Conservation (phyloP, 2,329 filamentous ascomycete genomes). For the Helotiales sp. region DNA sequence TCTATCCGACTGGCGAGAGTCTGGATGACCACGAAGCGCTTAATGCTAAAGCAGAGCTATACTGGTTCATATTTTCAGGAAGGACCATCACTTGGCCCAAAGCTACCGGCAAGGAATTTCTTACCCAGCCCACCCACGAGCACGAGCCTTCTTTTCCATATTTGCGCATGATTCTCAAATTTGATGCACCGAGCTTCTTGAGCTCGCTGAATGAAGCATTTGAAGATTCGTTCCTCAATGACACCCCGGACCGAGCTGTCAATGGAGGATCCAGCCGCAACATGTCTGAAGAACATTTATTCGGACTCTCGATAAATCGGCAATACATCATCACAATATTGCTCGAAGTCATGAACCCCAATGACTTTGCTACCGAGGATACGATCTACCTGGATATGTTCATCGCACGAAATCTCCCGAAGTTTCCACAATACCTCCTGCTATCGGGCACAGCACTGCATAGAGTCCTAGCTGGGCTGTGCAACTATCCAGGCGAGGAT, state of each 20-base stretch:
- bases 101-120: constrained; percentile 58
- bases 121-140: constrained; percentile 55
- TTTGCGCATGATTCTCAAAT: constrained; percentile 78
- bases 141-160: constrained; percentile 81
- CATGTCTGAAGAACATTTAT: constrained; percentile 64
- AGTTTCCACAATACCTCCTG: constrained; percentile 94
- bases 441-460: constrained; percentile 85
- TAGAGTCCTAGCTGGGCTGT: constrained; percentile 77
- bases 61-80: constrained; percentile 91
- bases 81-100: constrained; percentile 75
- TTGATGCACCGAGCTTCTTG: constrained; percentile 88
- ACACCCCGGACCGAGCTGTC: constrained; percentile 62
- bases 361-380: constrained; percentile 75
- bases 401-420: constrained; percentile 90
- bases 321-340: constrained; percentile 93
- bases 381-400: constrained; percentile 99
- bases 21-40: constrained; percentile 72
- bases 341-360: constrained; percentile 81
- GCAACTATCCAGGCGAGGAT: constrained; percentile 76
- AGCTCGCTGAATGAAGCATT: constrained; percentile 97
- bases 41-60: constrained; percentile 83
- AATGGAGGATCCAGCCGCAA: constrained; percentile 52
- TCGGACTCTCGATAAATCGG: constrained; percentile 74
- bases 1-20: constrained; percentile 83
- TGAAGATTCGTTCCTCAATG: constrained; percentile 90